Conservation (phyloP, 768 basidiomycete species). For the Lactarius akahatsu region DNA sequence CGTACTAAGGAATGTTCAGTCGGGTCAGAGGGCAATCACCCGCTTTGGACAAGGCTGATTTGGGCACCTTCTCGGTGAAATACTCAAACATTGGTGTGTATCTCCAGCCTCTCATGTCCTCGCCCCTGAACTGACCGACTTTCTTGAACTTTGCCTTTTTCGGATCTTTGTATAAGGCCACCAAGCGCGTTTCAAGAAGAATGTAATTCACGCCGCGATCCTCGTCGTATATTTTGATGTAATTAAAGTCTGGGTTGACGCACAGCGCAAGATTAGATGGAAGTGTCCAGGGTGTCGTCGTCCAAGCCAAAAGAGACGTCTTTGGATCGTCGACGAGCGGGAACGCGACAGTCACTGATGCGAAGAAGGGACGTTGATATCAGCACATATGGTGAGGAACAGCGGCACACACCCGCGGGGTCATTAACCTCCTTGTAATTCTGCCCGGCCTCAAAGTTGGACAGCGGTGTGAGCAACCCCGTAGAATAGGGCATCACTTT, state of each 20-base stretch:
- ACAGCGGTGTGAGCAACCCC: conserved; percentile 91
- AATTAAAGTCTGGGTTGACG: conserved; percentile 93
- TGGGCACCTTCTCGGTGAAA: conserved; percentile 84
- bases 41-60: neutral
- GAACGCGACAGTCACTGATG: conserved; percentile 84
- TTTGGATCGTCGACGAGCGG: conserved; percentile 89
- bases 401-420: conserved; percentile 66
- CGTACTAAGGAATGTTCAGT: conserved; percentile 55
- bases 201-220: conserved; percentile 87
- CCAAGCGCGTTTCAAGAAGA: conserved; percentile 82
- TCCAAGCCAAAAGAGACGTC: conserved; percentile 94
- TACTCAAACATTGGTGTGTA: conserved; percentile 96
- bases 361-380: too few species aligned
- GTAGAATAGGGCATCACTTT: conserved; percentile 98
- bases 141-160: conserved; percentile 98
- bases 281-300: conserved; percentile 98
- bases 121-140: conserved; percentile 80
- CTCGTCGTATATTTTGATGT: conserved; percentile 94
- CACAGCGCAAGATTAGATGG: conserved; percentile 95
- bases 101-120: conserved; percentile 94
- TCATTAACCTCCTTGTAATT: conserved; percentile 93
- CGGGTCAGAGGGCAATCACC: neutral
- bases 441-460: conserved; percentile 94
- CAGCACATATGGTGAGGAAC: neutral
- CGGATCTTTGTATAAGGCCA: conserved; percentile 91